A percentile compares a stretch with the other conserved stretches of the same genome.
These are phyloP conservation scores for Quercus lobata DNA, from an alignment of 331 rosid species.

Conservation along the genomic window DNA sequence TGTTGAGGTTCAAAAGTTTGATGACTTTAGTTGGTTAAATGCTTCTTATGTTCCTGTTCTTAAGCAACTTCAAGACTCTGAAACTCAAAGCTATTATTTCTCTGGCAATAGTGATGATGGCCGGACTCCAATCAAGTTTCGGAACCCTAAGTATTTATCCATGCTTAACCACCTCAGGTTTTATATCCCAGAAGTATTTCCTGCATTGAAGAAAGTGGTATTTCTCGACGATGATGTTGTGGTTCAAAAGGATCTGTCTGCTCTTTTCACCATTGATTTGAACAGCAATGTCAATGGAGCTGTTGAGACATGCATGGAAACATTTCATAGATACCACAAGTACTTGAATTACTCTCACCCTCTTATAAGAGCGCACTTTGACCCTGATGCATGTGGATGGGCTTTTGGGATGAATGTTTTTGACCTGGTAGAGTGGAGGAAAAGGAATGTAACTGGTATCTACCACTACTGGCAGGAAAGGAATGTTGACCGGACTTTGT, in stretches of 20 bases:
- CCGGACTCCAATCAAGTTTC: conserved; percentile 87
- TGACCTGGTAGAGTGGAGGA: conserved; percentile 93
- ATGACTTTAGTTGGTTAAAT: conserved; percentile 79
- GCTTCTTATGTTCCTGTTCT: conserved; percentile 97
- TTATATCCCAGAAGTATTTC: conserved; percentile 93
- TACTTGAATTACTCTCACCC: conserved; percentile 90
- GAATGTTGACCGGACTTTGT: conserved; percentile 81
- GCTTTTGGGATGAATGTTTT: conserved; percentile 94
- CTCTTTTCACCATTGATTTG: conserved; percentile 68
- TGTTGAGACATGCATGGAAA: conserved; percentile 97
- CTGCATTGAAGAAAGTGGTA: conserved; percentile 69
- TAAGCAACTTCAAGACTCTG: conserved; percentile 95
- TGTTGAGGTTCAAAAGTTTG: conserved; percentile 83
- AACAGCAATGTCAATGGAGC: conserved; percentile 88
- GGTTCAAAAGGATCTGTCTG: conserved; percentile 82
- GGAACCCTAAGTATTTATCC: conserved; percentile 90
- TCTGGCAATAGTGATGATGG: conserved; percentile 66
- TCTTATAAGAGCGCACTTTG: conserved; percentile 76
- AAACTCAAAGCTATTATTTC: conserved; percentile 84
- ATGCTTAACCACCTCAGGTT: conserved; percentile 95
- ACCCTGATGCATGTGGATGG: conserved; percentile 99
- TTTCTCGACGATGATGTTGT: conserved; percentile 90
- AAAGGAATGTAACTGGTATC: conserved; percentile 81
- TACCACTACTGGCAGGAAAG: conserved; percentile 96
- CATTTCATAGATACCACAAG: conserved; percentile 94